Evolutionary conservation across 2,329 filamentous ascomycete species (phyloP), one percentile per base, ranked within the genome.

Genomic region (Ophiocordyceps unilateralis): DNA sequence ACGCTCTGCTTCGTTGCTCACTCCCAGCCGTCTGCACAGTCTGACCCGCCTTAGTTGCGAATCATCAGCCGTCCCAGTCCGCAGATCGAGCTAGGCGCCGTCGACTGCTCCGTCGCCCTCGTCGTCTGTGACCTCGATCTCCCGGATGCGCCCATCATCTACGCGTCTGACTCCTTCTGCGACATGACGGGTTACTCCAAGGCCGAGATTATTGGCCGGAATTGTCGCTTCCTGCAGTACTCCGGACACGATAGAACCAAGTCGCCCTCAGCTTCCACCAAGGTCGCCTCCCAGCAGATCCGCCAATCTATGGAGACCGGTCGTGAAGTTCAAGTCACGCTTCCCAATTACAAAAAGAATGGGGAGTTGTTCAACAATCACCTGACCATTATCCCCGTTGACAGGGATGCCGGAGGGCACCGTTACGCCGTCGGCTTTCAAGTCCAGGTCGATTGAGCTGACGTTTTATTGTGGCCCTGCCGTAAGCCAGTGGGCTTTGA

Each of bases 71-170:
- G 85, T 45, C 76, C 78, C 15, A 78, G 85, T 46, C 83, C 85
- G 1, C 70, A 81, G 50, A 78, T 93, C 51, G 74, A 86, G 41
- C 78, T 93, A 37, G 87, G 86, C 7, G 74, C 83, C 1, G 78
- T 94, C 28, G 87, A 93, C 58, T 69, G 84, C 50, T 91, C 85
- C 2, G 91, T 85, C 54, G 81, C 86, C 2, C 78, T 93, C 48
- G 74, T 89, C 17, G 72, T 94, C 36, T 91, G 84, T 60, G 84
- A 93, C 58, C 76, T 87, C 26, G 69, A 73, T 37, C 71, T 74
- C 50, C 73, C 81, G 23, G 85, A 93, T 57, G 67, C 70, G 24
- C 86, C 87, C 3, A 86, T 93, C 46, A 75, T 93, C 9, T 93
- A 93, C 56, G 84, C 79, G 49, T 89, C 84, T 1, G 82, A 88